phyloP scores from a whole-genome alignment of 2,329 filamentous ascomycete species.

The Fusarium sp. region DNA sequence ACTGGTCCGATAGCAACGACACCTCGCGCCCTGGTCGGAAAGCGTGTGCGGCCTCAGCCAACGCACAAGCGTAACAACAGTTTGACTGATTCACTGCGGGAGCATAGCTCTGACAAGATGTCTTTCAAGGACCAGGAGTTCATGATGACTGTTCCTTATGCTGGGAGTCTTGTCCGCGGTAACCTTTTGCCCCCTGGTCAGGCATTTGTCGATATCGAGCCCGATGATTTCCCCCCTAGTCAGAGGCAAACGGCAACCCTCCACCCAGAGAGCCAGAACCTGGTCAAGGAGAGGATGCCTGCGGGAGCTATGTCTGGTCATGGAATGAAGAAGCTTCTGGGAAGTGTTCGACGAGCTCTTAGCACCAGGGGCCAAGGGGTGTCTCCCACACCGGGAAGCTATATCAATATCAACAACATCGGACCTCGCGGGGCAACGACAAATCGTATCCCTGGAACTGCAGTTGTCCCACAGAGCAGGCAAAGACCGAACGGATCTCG shows the following conservation, averaged over 20 bases:
- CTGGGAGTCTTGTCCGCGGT: slow-evolving; percentile 86
- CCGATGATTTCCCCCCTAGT: slow-evolving; percentile 57
- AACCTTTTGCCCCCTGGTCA: slow-evolving; percentile 83
- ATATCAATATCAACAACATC: slow-evolving; percentile 58
- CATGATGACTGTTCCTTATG: slow-evolving; percentile 70
- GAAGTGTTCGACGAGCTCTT: slow-evolving; percentile 82
- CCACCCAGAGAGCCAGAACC: slow-evolving; percentile 49
- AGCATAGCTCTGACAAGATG: slow-evolving; percentile 64
- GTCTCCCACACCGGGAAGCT: slow-evolving; percentile 56
- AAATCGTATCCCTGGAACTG: slow-evolving; percentile 66
- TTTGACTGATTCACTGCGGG: slow-evolving; percentile 82
- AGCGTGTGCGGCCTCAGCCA: slow-evolving; percentile 63
- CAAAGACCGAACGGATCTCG: slow-evolving; percentile 54
- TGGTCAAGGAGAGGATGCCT: slow-evolving; percentile 57
- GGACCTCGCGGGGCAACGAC: slow-evolving; percentile 62
- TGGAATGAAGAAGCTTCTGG: slow-evolving; percentile 85
- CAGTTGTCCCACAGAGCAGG: slow-evolving; percentile 65
- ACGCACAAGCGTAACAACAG: slow-evolving; percentile 84
- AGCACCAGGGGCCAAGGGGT: slow-evolving; percentile 64
- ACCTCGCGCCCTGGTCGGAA: slow-evolving; percentile 64
- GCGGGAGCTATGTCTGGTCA: slow-evolving; percentile 70
- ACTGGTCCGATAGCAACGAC: slow-evolving; percentile 64
- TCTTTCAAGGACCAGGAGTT: slow-evolving; percentile 64
- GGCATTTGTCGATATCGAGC: slow-evolving; percentile 75
- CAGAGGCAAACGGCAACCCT: slow-evolving; percentile 64